Conservation (phyloP, 352 stramenopile genomes). For the Phytophthora quininea region DNA sequence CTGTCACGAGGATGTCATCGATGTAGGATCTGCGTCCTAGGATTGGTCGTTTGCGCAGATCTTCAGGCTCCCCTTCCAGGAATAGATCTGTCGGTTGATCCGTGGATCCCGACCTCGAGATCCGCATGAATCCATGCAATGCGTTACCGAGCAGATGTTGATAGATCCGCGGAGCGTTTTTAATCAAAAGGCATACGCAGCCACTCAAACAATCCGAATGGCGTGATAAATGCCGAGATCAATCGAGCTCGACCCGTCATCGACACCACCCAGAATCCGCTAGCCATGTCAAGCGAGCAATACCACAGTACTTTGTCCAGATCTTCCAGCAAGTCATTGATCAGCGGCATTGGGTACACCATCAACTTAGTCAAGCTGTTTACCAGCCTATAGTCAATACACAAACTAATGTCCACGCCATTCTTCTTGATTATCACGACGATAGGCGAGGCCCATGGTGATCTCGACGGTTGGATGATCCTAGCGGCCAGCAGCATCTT, state of each 20-base stretch:
- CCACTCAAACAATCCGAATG: conserved; percentile 22
- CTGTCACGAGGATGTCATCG: conserved; percentile 29
- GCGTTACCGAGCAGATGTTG: neutral
- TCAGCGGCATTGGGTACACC: conserved; percentile 24
- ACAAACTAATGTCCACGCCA: conserved; percentile 36
- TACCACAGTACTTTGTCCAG: conserved; percentile 13
- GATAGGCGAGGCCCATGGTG: neutral
- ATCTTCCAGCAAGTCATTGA: conserved; percentile 16
- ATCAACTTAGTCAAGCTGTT: conserved; percentile 15
- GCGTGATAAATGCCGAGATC: conserved; percentile 23
- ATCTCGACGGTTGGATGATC: neutral
- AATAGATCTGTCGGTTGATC: neutral
- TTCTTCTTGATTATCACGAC: conserved; percentile 24
- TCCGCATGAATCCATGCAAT: neutral
- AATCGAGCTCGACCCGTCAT: conserved; percentile 1
- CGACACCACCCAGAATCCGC: neutral
- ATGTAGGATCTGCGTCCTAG: conserved; percentile 20
- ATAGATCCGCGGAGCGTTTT: neutral
- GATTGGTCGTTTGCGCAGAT: neutral
- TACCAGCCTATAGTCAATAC: conserved; percentile 22
- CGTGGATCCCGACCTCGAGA: neutral
- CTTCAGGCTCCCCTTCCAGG: neutral
- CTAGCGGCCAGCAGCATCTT: neutral
- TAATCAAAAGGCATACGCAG: conserved; percentile 11
- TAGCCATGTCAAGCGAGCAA: neutral